These are phyloP conservation scores for Citrullus colocynthis DNA, from an alignment of 306 rosid species.

Conservation along the genomic window DNA sequence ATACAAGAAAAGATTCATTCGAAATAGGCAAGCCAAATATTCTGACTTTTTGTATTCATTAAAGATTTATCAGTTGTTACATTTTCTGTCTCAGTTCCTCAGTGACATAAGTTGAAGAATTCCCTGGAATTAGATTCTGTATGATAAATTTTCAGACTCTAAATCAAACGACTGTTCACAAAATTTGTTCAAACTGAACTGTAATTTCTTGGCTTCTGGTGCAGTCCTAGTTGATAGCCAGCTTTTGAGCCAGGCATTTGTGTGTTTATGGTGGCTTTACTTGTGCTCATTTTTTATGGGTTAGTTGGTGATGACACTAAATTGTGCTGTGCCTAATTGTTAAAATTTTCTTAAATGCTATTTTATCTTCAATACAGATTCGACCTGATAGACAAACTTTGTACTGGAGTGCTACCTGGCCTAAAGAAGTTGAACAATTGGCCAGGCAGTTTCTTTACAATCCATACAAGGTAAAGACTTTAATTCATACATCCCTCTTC, in stretches of 20 bases:
- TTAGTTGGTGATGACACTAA: neutral
- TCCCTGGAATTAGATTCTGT: neutral
- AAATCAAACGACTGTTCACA: neutral
- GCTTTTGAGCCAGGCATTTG: neutral
- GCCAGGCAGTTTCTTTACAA: constrained; percentile 83
- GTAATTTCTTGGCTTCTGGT: constrained; percentile 1
- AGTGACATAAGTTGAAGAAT: neutral
- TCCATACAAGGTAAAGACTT: constrained; percentile 66
- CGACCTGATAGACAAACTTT: constrained; percentile 93
- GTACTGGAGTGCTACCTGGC: constrained; percentile 99
- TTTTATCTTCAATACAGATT: constrained; percentile 34
- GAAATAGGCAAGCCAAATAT: neutral
- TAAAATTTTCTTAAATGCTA: neutral
- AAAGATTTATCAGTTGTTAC: neutral
- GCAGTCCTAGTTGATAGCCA: constrained; percentile 5
- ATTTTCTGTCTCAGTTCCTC: neutral
- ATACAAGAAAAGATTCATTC: neutral
- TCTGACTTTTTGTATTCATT: neutral
- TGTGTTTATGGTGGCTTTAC: constrained; percentile 1
- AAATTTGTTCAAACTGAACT: neutral
- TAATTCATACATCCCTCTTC: neutral
- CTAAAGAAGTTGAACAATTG: constrained; percentile 91
- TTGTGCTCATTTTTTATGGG: constrained; percentile 4
- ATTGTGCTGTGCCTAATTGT: neutral
- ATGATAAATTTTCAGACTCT: neutral